phyloP scores from a whole-genome alignment of 352 stramenopile species.

The Halophytophthora batemanensis region DNA sequence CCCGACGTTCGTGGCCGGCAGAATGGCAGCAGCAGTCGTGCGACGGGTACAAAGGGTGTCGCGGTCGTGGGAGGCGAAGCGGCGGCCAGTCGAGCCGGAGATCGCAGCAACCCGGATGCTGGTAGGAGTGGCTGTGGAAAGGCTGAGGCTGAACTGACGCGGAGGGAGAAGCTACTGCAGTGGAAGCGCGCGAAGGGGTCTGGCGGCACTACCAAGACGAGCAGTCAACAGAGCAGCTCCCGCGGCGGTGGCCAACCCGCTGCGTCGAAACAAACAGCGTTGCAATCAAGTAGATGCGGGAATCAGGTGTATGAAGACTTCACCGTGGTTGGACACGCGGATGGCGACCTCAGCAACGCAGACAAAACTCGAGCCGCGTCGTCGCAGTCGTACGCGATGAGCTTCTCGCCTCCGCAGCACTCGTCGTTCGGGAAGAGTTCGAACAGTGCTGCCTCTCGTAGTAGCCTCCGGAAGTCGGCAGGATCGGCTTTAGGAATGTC shows the following conservation, averaged over 20 bases:
- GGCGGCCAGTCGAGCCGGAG: background rate
- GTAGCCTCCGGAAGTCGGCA: too few species aligned
- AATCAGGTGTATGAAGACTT: slow-evolving; percentile 29
- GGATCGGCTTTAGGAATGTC: slow-evolving; percentile 1
- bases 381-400: slow-evolving; percentile 23
- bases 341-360: slow-evolving; percentile 25
- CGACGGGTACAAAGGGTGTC: background rate
- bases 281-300: background rate
- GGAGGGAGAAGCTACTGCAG: slow-evolving; percentile 18
- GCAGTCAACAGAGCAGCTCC: background rate
- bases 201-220: background rate
- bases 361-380: slow-evolving; percentile 7
- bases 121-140: background rate
- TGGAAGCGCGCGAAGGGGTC: slow-evolving; percentile 19
- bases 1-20: slow-evolving; percentile 13
- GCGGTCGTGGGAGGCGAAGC: background rate
- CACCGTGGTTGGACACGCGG: slow-evolving; percentile 27
- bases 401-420: slow-evolving; percentile 27
- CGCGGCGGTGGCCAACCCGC: too few species aligned
- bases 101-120: slow-evolving; percentile 11
- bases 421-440: slow-evolving; percentile 6
- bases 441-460: background rate
- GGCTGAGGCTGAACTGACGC: slow-evolving; percentile 5
- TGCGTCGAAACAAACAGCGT: too few species aligned
- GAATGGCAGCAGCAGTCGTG: background rate